Base-by-base conservation (phyloP, 768 basidiomycete genomes). In the Tylopilus sp. region DNA sequence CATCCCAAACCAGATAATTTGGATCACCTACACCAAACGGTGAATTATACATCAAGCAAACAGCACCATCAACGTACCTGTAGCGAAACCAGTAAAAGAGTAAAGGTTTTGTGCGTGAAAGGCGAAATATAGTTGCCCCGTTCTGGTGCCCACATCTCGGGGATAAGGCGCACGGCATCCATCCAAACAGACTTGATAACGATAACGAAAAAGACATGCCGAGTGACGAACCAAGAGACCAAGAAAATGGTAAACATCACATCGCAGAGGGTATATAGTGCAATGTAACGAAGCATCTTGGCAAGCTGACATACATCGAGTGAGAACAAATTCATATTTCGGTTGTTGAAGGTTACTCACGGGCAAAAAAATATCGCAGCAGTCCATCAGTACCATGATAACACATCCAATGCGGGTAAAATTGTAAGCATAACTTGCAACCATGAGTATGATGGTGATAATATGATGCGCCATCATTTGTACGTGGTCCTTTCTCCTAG, bases 381-480 rank as follows among this genome's bases (percentile, higher is more conserved):
- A 85, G 66, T 99, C 97, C 92, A 98, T 95, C 31, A 97, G 72
- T 45, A 91, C 79, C 80, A 97, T 86, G 53, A 97, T 83, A 41
- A 93, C 73, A 59, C 87, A 91, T 15, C 97, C 97, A 40, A 95
- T 80, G 40, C 94, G 87, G 9, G 91, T 95, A 65, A 85, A 86
- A 70, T 94, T 87, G 66, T 77, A 81, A 53, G 78, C 77, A 71
- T 97, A 98, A 68, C 90, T 93, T 36, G 75, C 62, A 30, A 76
- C 69, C 71, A 98, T 83, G 55, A 99, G 80, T 44, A 77, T 64
- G 53, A 94, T 79, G 12, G 94, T 95, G 58, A 98, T 87, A 59
- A 95, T 65, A 67, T 99, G 97, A 73, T 99, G 97, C 22, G 85
- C 74, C 80, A 98, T 88, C 95, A 98, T 98, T 71, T 98, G 95